phyloP scores from a whole-genome alignment of 2,329 filamentous ascomycete species.

The Neoscytalidium dimidiatum region DNA sequence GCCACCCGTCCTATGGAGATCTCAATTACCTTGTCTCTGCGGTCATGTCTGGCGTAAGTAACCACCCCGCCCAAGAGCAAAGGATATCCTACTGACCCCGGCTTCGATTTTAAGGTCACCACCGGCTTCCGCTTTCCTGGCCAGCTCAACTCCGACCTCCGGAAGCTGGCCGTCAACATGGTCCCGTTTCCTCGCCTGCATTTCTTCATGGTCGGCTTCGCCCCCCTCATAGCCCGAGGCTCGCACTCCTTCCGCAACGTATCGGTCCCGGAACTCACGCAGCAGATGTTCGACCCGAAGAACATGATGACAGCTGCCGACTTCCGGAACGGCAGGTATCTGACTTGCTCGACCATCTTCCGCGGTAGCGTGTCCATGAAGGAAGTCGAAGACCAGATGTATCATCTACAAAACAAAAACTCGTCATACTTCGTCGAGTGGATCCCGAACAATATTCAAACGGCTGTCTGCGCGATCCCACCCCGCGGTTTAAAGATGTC shows the following conservation, averaged over 20 bases:
- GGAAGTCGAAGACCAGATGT: conserved; percentile 99
- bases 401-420: conserved; percentile 99
- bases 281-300: conserved; percentile 99
- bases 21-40: conserved; percentile 99
- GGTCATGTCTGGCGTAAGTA: conserved; percentile 99
- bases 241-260: conserved; percentile 96
- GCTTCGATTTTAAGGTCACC: no score
- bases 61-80: no score
- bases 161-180: conserved; percentile 99
- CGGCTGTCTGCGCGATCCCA: conserved; percentile 97
- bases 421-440: conserved; percentile 99
- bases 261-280: conserved; percentile 95
- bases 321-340: conserved; percentile 99
- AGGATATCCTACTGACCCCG: no score
- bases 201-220: conserved; percentile 99
- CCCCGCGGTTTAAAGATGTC: conserved; percentile 99
- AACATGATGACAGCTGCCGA: conserved; percentile 99
- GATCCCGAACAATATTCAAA: conserved; percentile 99
- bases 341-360: conserved; percentile 99
- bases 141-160: conserved; percentile 99
- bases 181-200: conserved; percentile 99
- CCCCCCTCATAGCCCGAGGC: conserved; percentile 90
- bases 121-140: conserved; percentile 98
- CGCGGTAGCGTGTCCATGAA: conserved; percentile 99
- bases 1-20: conserved; percentile 97